phyloP scores from a whole-genome alignment of 2,329 filamentous ascomycete genomes.

The Ceratocystis alfenasii region DNA sequence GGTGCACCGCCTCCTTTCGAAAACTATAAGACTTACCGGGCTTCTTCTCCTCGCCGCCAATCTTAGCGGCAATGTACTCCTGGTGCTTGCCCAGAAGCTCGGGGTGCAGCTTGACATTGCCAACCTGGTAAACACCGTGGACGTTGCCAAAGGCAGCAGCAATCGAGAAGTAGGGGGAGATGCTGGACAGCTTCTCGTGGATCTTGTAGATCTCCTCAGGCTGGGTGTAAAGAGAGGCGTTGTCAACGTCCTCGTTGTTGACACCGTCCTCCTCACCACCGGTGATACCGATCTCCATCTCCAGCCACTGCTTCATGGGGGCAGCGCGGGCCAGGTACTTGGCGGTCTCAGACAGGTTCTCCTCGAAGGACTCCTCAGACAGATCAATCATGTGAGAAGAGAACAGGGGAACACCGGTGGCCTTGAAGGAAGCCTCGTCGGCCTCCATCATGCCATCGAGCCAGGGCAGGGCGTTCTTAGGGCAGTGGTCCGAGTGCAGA shows the following conservation, averaged over 20 bases:
- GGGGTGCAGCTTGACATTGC: conserved; percentile 93
- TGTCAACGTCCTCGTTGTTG: conserved; percentile 96
- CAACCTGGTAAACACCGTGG: conserved; percentile 97
- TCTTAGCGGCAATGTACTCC: conserved; percentile 73
- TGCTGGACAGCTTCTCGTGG: conserved; percentile 70
- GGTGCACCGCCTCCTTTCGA: background rate
- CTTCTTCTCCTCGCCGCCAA: conserved; percentile 58
- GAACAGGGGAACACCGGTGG: conserved; percentile 84
- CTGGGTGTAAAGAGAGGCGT: conserved; percentile 93
- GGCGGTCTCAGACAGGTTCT: conserved; percentile 85
- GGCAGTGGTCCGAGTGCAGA: conserved; percentile 96
- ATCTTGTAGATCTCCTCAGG: conserved; percentile 91
- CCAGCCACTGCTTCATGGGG: conserved; percentile 97
- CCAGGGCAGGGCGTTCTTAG: conserved; percentile 98
- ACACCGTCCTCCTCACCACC: conserved; percentile 92
- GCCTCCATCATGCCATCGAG: conserved; percentile 90
- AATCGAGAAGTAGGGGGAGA: conserved; percentile 95
- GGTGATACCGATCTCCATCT: conserved; percentile 85
- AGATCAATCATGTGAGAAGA: conserved; percentile 96
- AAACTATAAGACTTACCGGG: conserved; percentile 38
- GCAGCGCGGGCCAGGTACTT: conserved; percentile 88
- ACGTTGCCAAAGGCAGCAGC: conserved; percentile 98
- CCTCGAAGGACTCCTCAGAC: conserved; percentile 79
- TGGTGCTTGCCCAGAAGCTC: conserved; percentile 97
- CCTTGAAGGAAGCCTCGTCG: conserved; percentile 92